Percentiles rank a stretch among this genome's conserved stretches.
Evolutionary conservation across 192 early-diverging fungal genomes (phyloP).

Genomic region (Linnemannia zychae): DNA sequence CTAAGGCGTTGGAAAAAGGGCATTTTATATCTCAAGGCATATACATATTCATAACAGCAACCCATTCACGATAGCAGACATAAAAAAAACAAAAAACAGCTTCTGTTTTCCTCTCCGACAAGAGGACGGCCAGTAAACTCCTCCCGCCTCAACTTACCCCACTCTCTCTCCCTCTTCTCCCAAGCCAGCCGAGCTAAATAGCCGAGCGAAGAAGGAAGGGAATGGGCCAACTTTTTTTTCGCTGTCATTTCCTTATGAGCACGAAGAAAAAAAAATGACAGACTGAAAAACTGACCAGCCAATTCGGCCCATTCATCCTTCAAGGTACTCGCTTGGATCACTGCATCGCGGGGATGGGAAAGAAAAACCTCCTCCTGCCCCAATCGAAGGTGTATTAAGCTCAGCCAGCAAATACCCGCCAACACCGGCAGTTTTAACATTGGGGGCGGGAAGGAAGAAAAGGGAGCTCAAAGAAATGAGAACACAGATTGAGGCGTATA

Average conservation of each 20-base stretch:
- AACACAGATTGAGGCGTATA: background rate
- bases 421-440: background rate
- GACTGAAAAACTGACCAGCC: too few species aligned
- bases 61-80: background rate
- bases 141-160: background rate
- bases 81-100: background rate
- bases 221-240: too few species aligned
- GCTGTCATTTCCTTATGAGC: too few species aligned
- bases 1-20: background rate
- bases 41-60: background rate
- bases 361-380: too few species aligned
- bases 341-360: too few species aligned
- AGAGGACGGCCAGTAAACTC: background rate
- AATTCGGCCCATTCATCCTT: too few species aligned
- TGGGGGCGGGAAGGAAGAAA: background rate
- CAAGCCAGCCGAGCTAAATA: too few species aligned
- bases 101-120: slow-evolving; percentile 7
- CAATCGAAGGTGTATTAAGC: background rate
- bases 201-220: too few species aligned
- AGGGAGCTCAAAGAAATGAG: background rate
- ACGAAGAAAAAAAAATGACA: too few species aligned
- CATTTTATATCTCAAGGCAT: background rate
- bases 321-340: too few species aligned
- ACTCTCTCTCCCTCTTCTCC: background rate
- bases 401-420: slow-evolving; percentile 1